Evolutionary conservation across 1,139 yeast genomes (phyloP), one percentile per base, ranked within the genome.

Genomic region (Suzukiozyma palmioleophila): DNA sequence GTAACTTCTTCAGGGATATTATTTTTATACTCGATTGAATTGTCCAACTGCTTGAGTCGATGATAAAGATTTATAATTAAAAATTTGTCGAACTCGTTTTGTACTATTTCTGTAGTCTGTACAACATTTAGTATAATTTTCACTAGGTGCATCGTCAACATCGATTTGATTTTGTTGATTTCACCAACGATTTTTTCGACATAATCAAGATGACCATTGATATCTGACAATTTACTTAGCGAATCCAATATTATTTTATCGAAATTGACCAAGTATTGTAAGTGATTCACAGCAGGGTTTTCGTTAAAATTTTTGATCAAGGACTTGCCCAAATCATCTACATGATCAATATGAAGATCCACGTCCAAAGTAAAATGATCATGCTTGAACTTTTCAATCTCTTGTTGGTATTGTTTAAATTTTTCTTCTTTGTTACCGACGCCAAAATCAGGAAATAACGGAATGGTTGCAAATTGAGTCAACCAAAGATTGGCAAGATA

Each of bases 251-350:
- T 34, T 1, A 61, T 48, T 12, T 45, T 39, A 40, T 66, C 57
- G 31, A 65, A 53, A 34, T 57, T 60, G 37, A 49, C 58, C n/a
- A 53, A 43, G n/a, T 46, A 43, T 42, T 70, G 75, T 21, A 59
- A 45, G 7, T 42, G 40, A 12, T 43, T 51, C 4, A 67, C 51
- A 0, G 30, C 38, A 2, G 38, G 14, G 31, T 59, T 58, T 3
- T 49, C 43, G 9, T 57, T 57, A 43, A 66, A 64, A 22, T 59
- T 52, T 2, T 35, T 35, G 2, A 45, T 33, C 28, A 66, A 42
- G 15, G 45, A 41, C 15, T 41, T 21, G 11, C 41, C 26, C 22
- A 56, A 49, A 25, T 38, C 40, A 8, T 13, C 15, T 5, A 32
- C 37, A 10, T 26, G 29, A 2, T 30, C 37, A 8, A 38, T 38